phyloP scores from a whole-genome alignment of 306 rosid species.

The Mucuna pruriens region DNA sequence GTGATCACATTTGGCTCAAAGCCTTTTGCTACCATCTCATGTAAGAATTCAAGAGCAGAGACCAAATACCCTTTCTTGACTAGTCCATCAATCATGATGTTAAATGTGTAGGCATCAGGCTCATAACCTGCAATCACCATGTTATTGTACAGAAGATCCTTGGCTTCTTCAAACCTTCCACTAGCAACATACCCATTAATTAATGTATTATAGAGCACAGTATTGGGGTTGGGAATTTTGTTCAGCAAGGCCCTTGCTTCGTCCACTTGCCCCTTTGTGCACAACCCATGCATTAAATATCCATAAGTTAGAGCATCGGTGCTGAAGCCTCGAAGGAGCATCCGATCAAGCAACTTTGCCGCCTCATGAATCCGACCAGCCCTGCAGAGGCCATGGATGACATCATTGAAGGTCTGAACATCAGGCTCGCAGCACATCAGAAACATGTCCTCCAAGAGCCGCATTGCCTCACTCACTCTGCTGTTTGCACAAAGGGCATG shows the following conservation, averaged over 20 bases:
- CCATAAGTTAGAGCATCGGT: slow-evolving; percentile 82
- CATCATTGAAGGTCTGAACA: slow-evolving; percentile 87
- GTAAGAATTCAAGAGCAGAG: slow-evolving; percentile 69
- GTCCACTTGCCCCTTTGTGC: slow-evolving; percentile 71
- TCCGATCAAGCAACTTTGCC: slow-evolving; percentile 75
- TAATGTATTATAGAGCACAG: slow-evolving; percentile 68
- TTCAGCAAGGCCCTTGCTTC: slow-evolving; percentile 71
- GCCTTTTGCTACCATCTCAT: slow-evolving; percentile 67
- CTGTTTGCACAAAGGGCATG: slow-evolving; percentile 72
- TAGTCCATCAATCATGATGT: slow-evolving; percentile 77
- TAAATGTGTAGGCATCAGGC: slow-evolving; percentile 81
- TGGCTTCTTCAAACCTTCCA: slow-evolving; percentile 77
- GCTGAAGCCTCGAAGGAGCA: slow-evolving; percentile 72
- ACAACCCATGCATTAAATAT: slow-evolving; percentile 73
- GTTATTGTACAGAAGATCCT: slow-evolving; percentile 54
- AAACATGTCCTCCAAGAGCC: slow-evolving; percentile 86
- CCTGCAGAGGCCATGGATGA: slow-evolving; percentile 76
- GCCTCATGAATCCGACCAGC: slow-evolving; percentile 71
- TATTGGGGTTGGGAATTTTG: slow-evolving; percentile 67
- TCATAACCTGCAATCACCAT: slow-evolving; percentile 62
- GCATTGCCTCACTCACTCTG: slow-evolving; percentile 70
- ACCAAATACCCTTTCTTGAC: slow-evolving; percentile 72
- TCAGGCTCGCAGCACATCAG: slow-evolving; percentile 93
- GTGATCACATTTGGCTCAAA: slow-evolving; percentile 80
- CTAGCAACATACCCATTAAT: slow-evolving; percentile 77